These are phyloP conservation scores for Huiozyma naganishii DNA, from an alignment of 805 yeast genomes.

Conservation along the genomic window DNA sequence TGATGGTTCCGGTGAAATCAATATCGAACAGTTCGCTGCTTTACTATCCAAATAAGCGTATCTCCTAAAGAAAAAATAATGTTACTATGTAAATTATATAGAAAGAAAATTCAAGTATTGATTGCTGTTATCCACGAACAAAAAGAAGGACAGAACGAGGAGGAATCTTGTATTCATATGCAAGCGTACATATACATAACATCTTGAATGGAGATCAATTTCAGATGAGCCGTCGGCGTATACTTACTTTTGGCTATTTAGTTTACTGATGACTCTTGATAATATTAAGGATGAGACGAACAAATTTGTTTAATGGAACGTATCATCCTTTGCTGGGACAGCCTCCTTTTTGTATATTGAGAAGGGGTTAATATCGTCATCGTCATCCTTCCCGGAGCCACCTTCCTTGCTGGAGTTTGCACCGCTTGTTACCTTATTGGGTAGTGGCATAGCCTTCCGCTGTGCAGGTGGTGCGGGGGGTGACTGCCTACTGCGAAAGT, in stretches of 20 bases:
- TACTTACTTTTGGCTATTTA: background rate
- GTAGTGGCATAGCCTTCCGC: conserved; percentile 1
- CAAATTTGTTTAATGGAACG: conserved; percentile 18
- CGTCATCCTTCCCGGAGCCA: conserved; percentile 4
- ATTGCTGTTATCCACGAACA: no score
- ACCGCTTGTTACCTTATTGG: background rate
- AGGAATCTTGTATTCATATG: background rate
- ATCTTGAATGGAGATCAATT: no score
- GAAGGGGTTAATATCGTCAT: conserved; percentile 28
- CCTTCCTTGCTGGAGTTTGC: background rate
- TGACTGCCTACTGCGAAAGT: background rate
- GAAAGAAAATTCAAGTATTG: background rate
- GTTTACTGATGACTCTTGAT: background rate
- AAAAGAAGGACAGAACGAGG: background rate
- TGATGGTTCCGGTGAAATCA: conserved; percentile 94
- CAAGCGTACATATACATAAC: no score
- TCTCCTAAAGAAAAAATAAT: no score
- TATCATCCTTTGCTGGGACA: conserved; percentile 29
- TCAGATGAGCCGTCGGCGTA: no score
- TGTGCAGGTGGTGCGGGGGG: background rate
- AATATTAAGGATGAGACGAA: no score
- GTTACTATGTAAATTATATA: background rate
- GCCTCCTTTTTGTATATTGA: conserved; percentile 29
- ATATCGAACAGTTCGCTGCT: conserved; percentile 92
- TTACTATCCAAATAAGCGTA: conserved; percentile 56